Conservation (phyloP, 345 rosid genomes). For the Syzygium aqueum region DNA sequence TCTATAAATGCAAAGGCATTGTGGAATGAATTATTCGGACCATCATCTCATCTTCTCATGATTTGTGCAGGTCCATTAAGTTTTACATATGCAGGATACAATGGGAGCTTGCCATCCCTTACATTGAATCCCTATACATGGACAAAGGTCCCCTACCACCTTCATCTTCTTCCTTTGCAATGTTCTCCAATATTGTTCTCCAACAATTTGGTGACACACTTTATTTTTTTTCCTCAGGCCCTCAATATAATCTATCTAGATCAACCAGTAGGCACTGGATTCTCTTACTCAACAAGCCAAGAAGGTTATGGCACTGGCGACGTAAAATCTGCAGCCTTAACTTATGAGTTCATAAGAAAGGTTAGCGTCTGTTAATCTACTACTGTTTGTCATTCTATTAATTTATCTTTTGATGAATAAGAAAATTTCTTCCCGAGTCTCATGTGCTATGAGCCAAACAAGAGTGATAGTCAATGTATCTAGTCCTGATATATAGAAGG, state of each 20-base stretch:
- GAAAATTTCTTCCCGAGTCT: neutral
- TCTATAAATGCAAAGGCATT: neutral
- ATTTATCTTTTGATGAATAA: neutral
- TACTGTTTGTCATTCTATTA: neutral
- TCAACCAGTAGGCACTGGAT: conserved; percentile 7
- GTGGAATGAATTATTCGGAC: neutral
- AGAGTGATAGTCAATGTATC: neutral
- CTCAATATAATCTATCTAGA: conserved; percentile 2
- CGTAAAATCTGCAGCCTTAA: neutral
- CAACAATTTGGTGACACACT: neutral
- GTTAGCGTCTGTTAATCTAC: neutral
- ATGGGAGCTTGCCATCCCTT: conserved; percentile 8
- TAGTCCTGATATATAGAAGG: neutral
- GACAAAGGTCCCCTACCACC: conserved; percentile 2
- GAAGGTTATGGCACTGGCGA: neutral
- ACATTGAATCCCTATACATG: conserved; percentile 3
- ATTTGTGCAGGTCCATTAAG: conserved; percentile 2
- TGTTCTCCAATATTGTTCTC: neutral
- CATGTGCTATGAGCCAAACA: neutral
- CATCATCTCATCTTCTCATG: neutral
- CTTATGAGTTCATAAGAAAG: conserved; percentile 6
- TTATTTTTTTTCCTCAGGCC: neutral
- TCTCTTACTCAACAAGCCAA: conserved; percentile 3
- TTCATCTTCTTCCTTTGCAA: neutral
- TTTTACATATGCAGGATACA: neutral